Percentiles rank a stretch among this genome's conserved stretches.
These are phyloP conservation scores for Pelagophyceae sp. DNA, from an alignment of 352 stramenopile species.

Conservation along the genomic window DNA sequence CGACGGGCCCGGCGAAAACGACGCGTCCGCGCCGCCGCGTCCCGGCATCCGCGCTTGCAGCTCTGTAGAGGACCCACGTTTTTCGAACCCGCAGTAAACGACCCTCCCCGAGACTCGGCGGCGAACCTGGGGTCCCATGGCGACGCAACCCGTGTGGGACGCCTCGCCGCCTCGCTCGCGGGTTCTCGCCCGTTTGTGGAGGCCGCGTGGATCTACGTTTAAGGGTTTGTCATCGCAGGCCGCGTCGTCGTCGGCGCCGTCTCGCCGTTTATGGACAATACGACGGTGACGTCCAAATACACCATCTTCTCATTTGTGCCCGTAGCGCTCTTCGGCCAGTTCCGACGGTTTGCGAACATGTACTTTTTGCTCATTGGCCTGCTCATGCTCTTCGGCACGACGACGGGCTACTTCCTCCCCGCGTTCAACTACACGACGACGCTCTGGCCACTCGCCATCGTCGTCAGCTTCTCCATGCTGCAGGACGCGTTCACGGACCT, in stretches of 20 bases:
- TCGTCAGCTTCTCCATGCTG: constrained; percentile 55
- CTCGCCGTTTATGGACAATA: neutral
- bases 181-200: no score
- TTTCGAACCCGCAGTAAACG: no score
- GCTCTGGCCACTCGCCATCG: constrained; percentile 52
- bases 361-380: constrained; percentile 91
- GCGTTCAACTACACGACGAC: constrained; percentile 58
- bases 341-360: constrained; percentile 86
- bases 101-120: no score
- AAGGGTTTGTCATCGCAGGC: neutral
- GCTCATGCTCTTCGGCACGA: constrained; percentile 77
- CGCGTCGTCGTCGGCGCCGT: neutral
- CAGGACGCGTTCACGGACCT: constrained; percentile 58
- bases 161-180: no score
- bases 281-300: neutral
- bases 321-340: constrained; percentile 51
- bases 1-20: no score
- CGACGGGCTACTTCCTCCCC: constrained; percentile 52
- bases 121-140: no score
- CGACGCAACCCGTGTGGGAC: no score
- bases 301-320: neutral
- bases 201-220: no score
- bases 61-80: no score
- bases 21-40: no score
- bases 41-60: no score